phyloP scores from a whole-genome alignment of 2,329 filamentous ascomycete species.

The Pseudocercospora macadamiae region DNA sequence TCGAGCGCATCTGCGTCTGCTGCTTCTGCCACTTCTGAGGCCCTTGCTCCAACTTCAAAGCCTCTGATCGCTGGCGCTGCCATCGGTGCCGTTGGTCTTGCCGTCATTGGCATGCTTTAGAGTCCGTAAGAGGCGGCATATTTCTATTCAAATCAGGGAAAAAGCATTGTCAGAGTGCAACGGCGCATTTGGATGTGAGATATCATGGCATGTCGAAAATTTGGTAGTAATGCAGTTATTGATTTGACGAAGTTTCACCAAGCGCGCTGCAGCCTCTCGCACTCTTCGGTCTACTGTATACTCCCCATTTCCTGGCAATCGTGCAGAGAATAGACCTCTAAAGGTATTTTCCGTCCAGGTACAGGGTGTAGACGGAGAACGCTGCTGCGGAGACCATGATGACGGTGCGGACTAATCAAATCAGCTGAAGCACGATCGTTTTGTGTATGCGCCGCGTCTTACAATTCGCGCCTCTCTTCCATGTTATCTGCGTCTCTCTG shows the following conservation, averaged over 20 bases:
- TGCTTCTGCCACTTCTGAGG: constrained; percentile 8
- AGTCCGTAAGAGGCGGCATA: neutral
- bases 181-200: neutral
- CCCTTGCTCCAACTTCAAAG: constrained; percentile 19
- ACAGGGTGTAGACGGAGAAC: constrained; percentile 18
- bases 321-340: too few relatives aligned
- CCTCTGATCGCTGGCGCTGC: constrained; percentile 26
- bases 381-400: constrained; percentile 29
- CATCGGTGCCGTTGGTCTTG: constrained; percentile 26
- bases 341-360: constrained; percentile 17
- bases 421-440: constrained; percentile 9
- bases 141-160: neutral
- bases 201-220: constrained; percentile 3
- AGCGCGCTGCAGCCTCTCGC: too few relatives aligned
- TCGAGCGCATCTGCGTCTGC: constrained; percentile 8
- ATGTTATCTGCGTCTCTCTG: constrained; percentile 32
- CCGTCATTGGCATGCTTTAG: constrained; percentile 23
- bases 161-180: constrained; percentile 4
- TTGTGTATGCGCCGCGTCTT: constrained; percentile 5
- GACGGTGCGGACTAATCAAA: constrained; percentile 25
- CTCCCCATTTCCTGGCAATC: too few relatives aligned
- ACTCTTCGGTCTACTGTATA: neutral
- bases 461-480: constrained; percentile 35
- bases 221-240: constrained; percentile 12
- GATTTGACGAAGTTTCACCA: constrained; percentile 3